Base-by-base conservation (phyloP, 1,139 yeast species). In the Suhomyces kunorum region DNA sequence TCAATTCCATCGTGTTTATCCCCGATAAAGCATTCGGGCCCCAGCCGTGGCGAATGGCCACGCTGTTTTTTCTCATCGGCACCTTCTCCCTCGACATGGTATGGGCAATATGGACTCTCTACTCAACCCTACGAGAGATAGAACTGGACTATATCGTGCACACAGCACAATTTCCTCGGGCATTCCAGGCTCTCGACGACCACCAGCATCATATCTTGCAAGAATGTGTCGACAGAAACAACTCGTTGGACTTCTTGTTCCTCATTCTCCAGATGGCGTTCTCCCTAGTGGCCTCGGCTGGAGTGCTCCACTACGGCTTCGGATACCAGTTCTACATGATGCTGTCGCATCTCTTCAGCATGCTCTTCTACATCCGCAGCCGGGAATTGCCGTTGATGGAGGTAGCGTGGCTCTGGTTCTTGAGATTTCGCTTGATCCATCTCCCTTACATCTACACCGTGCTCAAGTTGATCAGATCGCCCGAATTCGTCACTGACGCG, bases 1-100 rank as follows among this genome's bases (percentile, higher is more conserved):
- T 24, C n/a, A 29, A 18, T 22, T 18, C 19, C 17, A n/a, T 22
- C 16, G 19, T 29, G 6, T 61, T 60, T 42, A 14, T 51, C 2
- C 61, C 68, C 8, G 62, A 58, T 32, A 50, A 49, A 36, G 63
- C 63, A 9, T 53, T 63, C 29, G 36, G 48, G 5, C 38, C 42
- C 11, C 66, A 71, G 48, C 67, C 67, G 9, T 71, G 76, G 76
- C 50, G 75, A 36, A 40, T 68, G 5, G 16, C 68, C 5, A 64
- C 74, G 2, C 50, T 67, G 8, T 71, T 69, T 48, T 59, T 63
- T 41, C 61, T 56, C 40, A 58, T 61, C 38, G 70, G 64, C 2
- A 63, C 59, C 11, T 42, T 68, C 13, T 55, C 58, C 27, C 28
- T 61, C 30, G 49, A 48, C 16, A 44, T 64, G 24, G 13, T 63